These are phyloP conservation scores for Globisporangium takayamanum DNA, from an alignment of 352 stramenopile species.

Conservation along the genomic window DNA sequence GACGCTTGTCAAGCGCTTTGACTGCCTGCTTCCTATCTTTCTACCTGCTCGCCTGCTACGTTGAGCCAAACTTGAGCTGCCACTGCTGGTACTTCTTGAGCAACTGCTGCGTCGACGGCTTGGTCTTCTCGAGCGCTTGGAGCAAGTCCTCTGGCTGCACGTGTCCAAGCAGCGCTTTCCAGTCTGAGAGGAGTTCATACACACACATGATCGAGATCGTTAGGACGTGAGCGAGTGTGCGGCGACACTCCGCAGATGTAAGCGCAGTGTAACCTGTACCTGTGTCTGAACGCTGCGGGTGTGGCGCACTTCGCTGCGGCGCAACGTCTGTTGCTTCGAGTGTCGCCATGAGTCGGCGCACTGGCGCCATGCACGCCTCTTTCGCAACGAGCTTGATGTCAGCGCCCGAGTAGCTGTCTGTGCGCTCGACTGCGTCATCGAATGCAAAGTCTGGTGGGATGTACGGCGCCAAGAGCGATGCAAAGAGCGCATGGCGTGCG, in stretches of 20 bases:
- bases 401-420: slow-evolving; percentile 72
- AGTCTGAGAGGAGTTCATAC: slow-evolving; percentile 18
- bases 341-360: slow-evolving; percentile 59
- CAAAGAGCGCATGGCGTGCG: slow-evolving; percentile 49
- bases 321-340: slow-evolving; percentile 38
- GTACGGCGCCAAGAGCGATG: slow-evolving; percentile 55
- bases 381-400: slow-evolving; percentile 86
- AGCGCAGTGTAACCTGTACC: neutral
- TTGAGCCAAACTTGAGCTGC: slow-evolving; percentile 76
- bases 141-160: slow-evolving; percentile 50
- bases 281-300: slow-evolving; percentile 3
- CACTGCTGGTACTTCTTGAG: slow-evolving; percentile 79
- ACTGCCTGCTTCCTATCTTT: no score
- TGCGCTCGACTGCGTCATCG: slow-evolving; percentile 37
- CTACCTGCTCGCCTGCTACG: slow-evolving; percentile 10
- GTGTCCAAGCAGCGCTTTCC: slow-evolving; percentile 51
- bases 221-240: neutral
- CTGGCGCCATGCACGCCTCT: slow-evolving; percentile 79
- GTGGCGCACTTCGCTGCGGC: slow-evolving; percentile 10
- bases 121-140: slow-evolving; percentile 63
- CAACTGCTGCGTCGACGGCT: slow-evolving; percentile 67
- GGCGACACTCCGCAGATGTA: neutral
- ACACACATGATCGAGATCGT: neutral
- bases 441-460: slow-evolving; percentile 43
- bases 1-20: no score